phyloP scores from a whole-genome alignment of 2,329 filamentous ascomycete species.

The Neofusicoccum parvum region DNA sequence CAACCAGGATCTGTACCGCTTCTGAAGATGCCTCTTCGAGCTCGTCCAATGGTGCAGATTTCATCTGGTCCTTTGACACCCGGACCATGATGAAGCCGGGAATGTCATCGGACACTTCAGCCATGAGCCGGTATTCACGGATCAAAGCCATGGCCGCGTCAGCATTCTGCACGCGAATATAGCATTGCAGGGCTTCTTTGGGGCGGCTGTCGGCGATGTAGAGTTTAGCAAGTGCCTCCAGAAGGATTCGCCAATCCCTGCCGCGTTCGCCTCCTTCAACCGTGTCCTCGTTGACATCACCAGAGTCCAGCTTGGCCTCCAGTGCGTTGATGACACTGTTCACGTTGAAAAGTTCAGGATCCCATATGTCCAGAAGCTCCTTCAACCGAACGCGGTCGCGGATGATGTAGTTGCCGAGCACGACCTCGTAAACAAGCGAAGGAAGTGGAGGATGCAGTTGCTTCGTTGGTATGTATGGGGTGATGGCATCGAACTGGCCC shows the following conservation, averaged over 20 bases:
- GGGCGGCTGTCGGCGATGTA: conserved; percentile 80
- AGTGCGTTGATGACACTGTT: conserved; percentile 74
- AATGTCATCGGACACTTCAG: conserved; percentile 86
- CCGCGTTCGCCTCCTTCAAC: conserved; percentile 72
- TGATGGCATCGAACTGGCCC: conserved; percentile 86
- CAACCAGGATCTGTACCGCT: conserved; percentile 81
- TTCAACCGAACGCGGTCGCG: conserved; percentile 74
- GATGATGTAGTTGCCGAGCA: conserved; percentile 86
- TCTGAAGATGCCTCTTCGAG: conserved; percentile 80
- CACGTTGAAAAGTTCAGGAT: conserved; percentile 80
- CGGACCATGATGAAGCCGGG: conserved; percentile 83
- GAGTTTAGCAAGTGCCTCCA: conserved; percentile 80
- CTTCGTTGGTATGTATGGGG: conserved; percentile 75
- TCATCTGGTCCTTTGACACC: conserved; percentile 71
- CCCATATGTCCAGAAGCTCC: conserved; percentile 80
- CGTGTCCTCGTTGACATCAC: conserved; percentile 74
- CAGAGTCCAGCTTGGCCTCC: conserved; percentile 77
- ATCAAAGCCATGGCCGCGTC: conserved; percentile 87
- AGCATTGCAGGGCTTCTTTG: conserved; percentile 82
- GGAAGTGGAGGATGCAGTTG: conserved; percentile 79
- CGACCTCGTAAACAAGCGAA: conserved; percentile 81
- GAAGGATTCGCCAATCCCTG: conserved; percentile 86
- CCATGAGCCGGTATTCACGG: conserved; percentile 83
- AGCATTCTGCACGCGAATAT: conserved; percentile 88
- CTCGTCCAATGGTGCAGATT: conserved; percentile 67